Base-by-base conservation (phyloP, 345 rosid genomes). In the Kandelia obovata region DNA sequence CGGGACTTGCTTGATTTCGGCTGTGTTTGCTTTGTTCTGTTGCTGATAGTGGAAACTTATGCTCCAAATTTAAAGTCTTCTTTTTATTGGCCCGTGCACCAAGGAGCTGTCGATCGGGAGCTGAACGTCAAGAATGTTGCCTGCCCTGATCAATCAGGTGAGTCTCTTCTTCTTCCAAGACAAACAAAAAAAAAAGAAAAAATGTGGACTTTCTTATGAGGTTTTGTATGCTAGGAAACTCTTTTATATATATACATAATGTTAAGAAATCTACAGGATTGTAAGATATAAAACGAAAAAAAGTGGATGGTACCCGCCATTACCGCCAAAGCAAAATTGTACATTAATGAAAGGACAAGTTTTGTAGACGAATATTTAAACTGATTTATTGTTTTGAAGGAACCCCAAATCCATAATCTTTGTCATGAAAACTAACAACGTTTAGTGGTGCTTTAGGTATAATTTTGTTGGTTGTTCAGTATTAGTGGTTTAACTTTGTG, bases 1-100 rank as follows among this genome's bases (percentile, higher is more conserved):
- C 63, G 71, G 67, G 26, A 59, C 51, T 69, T 55, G 49, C 64
- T 73, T 61, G 68, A 71, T 77, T 70, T 74, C 65, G 63, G 70
- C 56, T 76, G 78, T 70, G 47, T 64, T 62, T 66, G 55, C 30
- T 55, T 62, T 20, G 9, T 51, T 75, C 10, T 65, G 47, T 53
- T 57, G 75, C 75, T 66, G 78, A 34, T 52, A 73, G 49, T 70
- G 17, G 7, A 32, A 32, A 5, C 35, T 32, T 46, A 20, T 31
- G 35, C 5, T 61, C 21, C 25, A 19, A 21, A 8, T 61, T 32
- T 61, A 11, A 61, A 17, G 31, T 32, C 31, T 30, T 30, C 3
- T 17, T 5, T 27, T 21, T 28, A 27, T 65, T 47, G 27, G 21
- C 20, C 58, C 8, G 21, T 65, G 19, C 67, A 49, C 58, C 63